A percentile compares a stretch with the other conserved stretches of the same genome.
These are phyloP conservation scores for Pichia sp. DNA, from an alignment of 1,139 yeast species.

Conservation along the genomic window DNA sequence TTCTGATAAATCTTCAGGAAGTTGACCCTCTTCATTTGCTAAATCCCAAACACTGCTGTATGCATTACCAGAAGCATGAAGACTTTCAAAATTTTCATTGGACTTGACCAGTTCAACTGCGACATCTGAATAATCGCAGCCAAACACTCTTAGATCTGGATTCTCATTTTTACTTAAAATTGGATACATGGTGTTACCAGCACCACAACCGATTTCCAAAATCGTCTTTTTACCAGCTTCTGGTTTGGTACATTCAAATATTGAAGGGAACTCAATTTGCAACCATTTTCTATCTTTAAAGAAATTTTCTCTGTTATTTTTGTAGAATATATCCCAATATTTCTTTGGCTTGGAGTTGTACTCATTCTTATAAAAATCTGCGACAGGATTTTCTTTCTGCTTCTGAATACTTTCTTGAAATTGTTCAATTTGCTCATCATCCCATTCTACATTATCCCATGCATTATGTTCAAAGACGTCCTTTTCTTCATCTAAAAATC, in stretches of 20 bases:
- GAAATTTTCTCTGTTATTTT: conserved; percentile 84
- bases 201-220: conserved; percentile 96
- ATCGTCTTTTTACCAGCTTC: conserved; percentile 66
- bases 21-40: conserved; percentile 59
- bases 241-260: conserved; percentile 67
- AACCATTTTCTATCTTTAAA: conserved; percentile 97
- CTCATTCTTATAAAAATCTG: conserved; percentile 70
- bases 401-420: conserved; percentile 69
- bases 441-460: conserved; percentile 99
- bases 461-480: conserved; percentile 94
- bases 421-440: conserved; percentile 71
- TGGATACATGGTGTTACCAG: conserved; percentile 95
- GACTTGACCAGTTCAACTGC: conserved; percentile 80
- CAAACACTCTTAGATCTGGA: conserved; percentile 63
- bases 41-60: conserved; percentile 94
- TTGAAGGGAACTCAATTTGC: conserved; percentile 82
- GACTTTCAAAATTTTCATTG: conserved; percentile 48
- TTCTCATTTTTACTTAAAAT: conserved; percentile 75
- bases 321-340: conserved; percentile 92
- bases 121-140: conserved; percentile 83
- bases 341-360: conserved; percentile 84
- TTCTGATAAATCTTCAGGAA: conserved; percentile 82
- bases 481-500: conserved; percentile 60
- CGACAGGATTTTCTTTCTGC: conserved; percentile 78
- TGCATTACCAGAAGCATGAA: conserved; percentile 30